Evolutionary conservation across 2,329 filamentous ascomycete species (phyloP).

Genomic region (Venturia effusa): DNA sequence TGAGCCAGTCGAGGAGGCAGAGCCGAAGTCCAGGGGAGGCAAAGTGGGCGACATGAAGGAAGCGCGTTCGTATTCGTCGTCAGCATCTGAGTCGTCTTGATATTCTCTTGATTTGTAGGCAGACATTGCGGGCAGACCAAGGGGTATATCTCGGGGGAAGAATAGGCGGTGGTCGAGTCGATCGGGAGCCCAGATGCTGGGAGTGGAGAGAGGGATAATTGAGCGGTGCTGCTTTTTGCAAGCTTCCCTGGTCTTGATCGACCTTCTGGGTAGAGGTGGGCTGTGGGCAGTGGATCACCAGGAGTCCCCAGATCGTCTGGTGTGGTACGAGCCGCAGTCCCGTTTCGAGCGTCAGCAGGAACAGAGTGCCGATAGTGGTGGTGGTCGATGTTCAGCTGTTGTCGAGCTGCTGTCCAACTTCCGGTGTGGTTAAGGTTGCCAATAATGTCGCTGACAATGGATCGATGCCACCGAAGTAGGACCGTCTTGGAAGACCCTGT

Average conservation of each 20-base stretch:
- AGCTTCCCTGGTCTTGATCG: conserved; percentile 5
- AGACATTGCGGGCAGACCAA: conserved; percentile 12
- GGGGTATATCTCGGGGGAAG: background rate
- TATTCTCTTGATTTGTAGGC: conserved; percentile 41
- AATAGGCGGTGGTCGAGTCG: conserved; percentile 9
- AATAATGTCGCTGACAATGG: background rate
- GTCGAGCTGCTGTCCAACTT: too few species aligned
- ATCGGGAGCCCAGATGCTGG: conserved; percentile 6
- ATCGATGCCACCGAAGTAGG: background rate
- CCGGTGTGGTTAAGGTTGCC: background rate
- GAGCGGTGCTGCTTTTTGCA: background rate
- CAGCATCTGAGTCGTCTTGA: conserved; percentile 67
- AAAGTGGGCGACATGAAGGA: conserved; percentile 57
- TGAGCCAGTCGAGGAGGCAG: conserved; percentile 56
- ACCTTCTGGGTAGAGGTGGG: background rate
- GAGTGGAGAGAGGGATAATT: background rate
- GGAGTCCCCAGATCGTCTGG: background rate
- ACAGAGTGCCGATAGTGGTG: background rate
- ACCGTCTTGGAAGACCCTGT: background rate
- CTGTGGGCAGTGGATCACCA: background rate
- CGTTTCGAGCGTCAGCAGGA: background rate
- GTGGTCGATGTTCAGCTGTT: background rate
- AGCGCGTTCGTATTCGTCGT: conserved; percentile 74
- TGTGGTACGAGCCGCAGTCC: background rate
- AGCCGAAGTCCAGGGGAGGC: conserved; percentile 49